Evolutionary conservation across 116 monocot genomes (phyloP), one percentile per base, ranked within the genome.

Genomic region (Papilionanthe hybrid): DNA sequence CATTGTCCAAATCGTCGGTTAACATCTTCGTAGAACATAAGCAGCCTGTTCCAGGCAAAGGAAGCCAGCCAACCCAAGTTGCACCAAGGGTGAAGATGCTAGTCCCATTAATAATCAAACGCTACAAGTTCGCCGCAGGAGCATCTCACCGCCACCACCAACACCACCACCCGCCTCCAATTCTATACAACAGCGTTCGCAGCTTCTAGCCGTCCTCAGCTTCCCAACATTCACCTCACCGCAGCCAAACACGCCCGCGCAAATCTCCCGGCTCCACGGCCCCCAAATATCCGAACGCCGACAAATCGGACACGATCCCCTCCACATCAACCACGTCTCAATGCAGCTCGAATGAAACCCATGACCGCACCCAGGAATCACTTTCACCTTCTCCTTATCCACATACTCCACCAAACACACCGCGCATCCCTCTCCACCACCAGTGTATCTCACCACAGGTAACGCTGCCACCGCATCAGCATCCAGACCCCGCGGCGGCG

Each of bases 311-410:
- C 88, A 91, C 19, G 91, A 84, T 6, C 77, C 84, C 20, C 79
- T 79, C n/a, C 73, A 17, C 30, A 67, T 12, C 11, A 91, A 55
- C 91, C 91, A 88, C 55, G 80, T 48, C 47, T 91, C 88, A 57
- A 91, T 88, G 66, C 91, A 91, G 63, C 19, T 22, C 11, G 80
- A 78, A 65, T 91, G 91, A 78, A 87, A 90, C 65, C 78, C 79
- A 65, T 90, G 90, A 1, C 88, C 84, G 74, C 90, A 90, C 28
- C 67, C 72, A 0, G 88, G 88, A 6, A 91, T 88, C 78, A 79
- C 73, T 78, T 83, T 88, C 72, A 91, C 81, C 57, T 1, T 53
- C 84, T 88, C 84, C 63, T 78, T 72, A 58, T 76, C 91, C 28
- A 43, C 81, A 63, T 88, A 82, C 78, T 84, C 88, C 44, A 78